Evolutionary conservation across 2,329 filamentous ascomycete genomes (phyloP).

Genomic region (Claviceps maximensis): DNA sequence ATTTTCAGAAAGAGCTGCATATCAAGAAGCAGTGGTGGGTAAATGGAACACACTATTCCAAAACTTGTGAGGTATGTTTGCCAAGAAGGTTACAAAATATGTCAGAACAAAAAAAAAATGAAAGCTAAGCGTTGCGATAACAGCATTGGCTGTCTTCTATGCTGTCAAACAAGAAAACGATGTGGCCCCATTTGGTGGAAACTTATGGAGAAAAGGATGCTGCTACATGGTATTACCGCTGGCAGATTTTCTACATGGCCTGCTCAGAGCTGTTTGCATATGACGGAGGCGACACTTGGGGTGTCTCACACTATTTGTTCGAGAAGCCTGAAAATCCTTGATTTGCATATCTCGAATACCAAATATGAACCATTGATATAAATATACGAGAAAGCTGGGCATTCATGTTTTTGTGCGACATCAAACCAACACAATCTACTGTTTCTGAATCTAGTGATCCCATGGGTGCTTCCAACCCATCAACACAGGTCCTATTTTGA

Average conservation of each 20-base stretch:
- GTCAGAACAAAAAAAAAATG: neutral
- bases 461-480: slow-evolving; percentile 93
- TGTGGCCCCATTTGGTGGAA: slow-evolving; percentile 51
- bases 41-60: slow-evolving; percentile 53
- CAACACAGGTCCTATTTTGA: slow-evolving; percentile 49
- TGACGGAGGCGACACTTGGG: slow-evolving; percentile 53
- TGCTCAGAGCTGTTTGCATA: slow-evolving; percentile 58
- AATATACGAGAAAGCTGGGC: neutral
- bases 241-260: slow-evolving; percentile 61
- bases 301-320: slow-evolving; percentile 53
- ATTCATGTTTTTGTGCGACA: neutral
- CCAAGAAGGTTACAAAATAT: neutral
- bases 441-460: slow-evolving; percentile 57
- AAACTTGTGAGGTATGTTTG: slow-evolving; percentile 48
- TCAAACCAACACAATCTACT: no score
- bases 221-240: slow-evolving; percentile 52
- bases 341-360: neutral
- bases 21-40: slow-evolving; percentile 58
- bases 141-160: slow-evolving; percentile 51
- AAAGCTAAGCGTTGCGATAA: neutral
- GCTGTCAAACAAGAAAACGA: slow-evolving; percentile 41
- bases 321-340: slow-evolving; percentile 29
- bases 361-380: neutral
- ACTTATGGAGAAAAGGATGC: slow-evolving; percentile 51
- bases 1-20: slow-evolving; percentile 49